These are phyloP conservation scores for Nicotiana sylvestris DNA, from an alignment of 257 asterid genomes.

Conservation along the genomic window DNA sequence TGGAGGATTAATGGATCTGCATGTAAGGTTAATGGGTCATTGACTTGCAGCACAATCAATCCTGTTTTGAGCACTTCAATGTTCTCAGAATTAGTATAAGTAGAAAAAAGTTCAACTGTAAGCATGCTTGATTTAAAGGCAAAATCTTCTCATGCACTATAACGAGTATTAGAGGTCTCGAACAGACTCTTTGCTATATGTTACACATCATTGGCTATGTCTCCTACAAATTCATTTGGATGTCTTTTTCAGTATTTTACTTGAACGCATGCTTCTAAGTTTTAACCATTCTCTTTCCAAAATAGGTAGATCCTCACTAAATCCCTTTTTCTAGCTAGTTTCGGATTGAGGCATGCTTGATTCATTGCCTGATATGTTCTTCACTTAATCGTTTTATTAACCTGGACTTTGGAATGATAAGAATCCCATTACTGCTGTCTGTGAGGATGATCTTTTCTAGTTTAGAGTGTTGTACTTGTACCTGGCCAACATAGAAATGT, in stretches of 20 bases:
- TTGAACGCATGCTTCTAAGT: not conserved
- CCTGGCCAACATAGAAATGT: not conserved
- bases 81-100: not conserved
- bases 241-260: not conserved
- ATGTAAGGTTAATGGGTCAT: not conserved
- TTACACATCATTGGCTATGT: not conserved
- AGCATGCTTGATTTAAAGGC: not conserved
- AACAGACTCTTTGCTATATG: not conserved
- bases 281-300: not conserved
- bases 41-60: not conserved
- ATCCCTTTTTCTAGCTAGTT: not conserved
- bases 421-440: not conserved
- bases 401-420: constrained; percentile 1
- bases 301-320: not conserved
- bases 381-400: not conserved
- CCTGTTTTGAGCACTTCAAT: not conserved
- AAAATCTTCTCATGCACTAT: not conserved
- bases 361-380: not conserved
- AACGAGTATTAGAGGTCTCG: not conserved
- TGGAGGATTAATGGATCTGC: not conserved
- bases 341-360: not conserved
- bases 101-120: not conserved
- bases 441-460: not conserved
- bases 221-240: not conserved
- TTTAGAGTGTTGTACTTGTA: not conserved